These are phyloP conservation scores for Cercospora nicotianae DNA, from an alignment of 2,329 filamentous ascomycete species.

Conservation along the genomic window DNA sequence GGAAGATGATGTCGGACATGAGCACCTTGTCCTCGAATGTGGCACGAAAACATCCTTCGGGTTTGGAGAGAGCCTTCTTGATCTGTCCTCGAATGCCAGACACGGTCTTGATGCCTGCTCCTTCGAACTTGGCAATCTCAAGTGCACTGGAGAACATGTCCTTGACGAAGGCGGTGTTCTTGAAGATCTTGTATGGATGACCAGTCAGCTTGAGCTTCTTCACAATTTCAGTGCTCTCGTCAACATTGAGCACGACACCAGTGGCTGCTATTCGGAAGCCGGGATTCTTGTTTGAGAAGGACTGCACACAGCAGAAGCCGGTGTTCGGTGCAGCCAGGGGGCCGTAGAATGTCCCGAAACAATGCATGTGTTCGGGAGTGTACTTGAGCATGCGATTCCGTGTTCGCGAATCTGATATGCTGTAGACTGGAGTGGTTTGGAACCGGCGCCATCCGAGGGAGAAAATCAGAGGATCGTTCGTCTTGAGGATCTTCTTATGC, in stretches of 20 bases:
- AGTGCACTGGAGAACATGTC: constrained; percentile 95
- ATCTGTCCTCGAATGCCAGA: constrained; percentile 95
- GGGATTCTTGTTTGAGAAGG: constrained; percentile 77
- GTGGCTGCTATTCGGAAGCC: constrained; percentile 95
- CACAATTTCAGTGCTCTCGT: constrained; percentile 95
- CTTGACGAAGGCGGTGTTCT: constrained; percentile 98
- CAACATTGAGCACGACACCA: constrained; percentile 88
- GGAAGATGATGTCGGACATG: constrained; percentile 93
- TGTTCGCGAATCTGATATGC: constrained; percentile 88
- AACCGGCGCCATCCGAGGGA: constrained; percentile 95
- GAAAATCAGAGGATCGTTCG: constrained; percentile 95
- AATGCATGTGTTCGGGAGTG: constrained; percentile 99
- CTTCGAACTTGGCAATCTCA: constrained; percentile 98
- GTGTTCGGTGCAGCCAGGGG: constrained; percentile 94
- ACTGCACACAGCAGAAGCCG: constrained; percentile 91
- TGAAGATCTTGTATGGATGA: constrained; percentile 94
- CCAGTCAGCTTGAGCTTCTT: constrained; percentile 99
- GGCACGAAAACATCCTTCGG: constrained; percentile 92
- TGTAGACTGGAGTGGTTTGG: constrained; percentile 89
- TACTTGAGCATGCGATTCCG: constrained; percentile 98
- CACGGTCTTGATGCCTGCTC: constrained; percentile 91
- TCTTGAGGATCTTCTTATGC: constrained; percentile 99
- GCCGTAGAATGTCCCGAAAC: constrained; percentile 92
- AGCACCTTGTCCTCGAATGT: constrained; percentile 99
- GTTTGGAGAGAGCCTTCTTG: constrained; percentile 89